These are phyloP conservation scores for Rhizoclosmatium sp. DNA, from an alignment of 192 early-diverging fungal genomes.

Conservation along the genomic window DNA sequence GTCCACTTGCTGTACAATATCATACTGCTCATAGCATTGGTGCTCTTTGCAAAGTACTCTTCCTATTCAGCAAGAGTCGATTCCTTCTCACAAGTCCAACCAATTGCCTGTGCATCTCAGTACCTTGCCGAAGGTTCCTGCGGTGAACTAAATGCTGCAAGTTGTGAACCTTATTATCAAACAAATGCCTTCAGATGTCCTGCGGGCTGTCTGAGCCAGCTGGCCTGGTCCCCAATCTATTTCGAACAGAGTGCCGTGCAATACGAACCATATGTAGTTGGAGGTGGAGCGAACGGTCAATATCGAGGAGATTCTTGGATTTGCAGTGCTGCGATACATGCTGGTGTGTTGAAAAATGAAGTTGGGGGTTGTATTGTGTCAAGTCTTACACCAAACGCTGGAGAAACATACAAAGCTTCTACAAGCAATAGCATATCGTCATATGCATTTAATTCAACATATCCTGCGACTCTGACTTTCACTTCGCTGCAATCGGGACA, in stretches of 20 bases:
- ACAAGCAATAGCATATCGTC: slow-evolving; percentile 40
- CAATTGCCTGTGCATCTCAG: background rate
- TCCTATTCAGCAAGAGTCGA: slow-evolving; percentile 7
- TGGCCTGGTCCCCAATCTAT: slow-evolving; percentile 21
- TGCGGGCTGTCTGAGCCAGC: slow-evolving; percentile 19
- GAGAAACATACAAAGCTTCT: slow-evolving; percentile 5
- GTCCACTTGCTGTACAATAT: slow-evolving; percentile 12
- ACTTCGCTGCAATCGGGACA: background rate
- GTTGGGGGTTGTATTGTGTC: slow-evolving; percentile 44
- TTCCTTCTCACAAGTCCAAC: background rate
- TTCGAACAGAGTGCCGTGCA: slow-evolving; percentile 8
- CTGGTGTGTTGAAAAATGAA: slow-evolving; percentile 37
- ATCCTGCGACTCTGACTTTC: slow-evolving; percentile 38
- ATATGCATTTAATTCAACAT: slow-evolving; percentile 40
- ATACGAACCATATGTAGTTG: slow-evolving; percentile 45
- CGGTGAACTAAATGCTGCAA: slow-evolving; percentile 11
- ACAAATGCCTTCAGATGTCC: slow-evolving; percentile 31
- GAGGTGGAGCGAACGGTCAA: slow-evolving; percentile 1
- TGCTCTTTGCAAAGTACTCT: slow-evolving; percentile 14
- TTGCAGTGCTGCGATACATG: slow-evolving; percentile 44
- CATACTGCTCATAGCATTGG: background rate
- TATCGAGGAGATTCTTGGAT: slow-evolving; percentile 49
- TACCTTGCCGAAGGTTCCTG: slow-evolving; percentile 19
- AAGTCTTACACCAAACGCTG: slow-evolving; percentile 24
- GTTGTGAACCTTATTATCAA: slow-evolving; percentile 28